phyloP scores from a whole-genome alignment of 2,329 filamentous ascomycete genomes.

The Fusarium subtropicale region DNA sequence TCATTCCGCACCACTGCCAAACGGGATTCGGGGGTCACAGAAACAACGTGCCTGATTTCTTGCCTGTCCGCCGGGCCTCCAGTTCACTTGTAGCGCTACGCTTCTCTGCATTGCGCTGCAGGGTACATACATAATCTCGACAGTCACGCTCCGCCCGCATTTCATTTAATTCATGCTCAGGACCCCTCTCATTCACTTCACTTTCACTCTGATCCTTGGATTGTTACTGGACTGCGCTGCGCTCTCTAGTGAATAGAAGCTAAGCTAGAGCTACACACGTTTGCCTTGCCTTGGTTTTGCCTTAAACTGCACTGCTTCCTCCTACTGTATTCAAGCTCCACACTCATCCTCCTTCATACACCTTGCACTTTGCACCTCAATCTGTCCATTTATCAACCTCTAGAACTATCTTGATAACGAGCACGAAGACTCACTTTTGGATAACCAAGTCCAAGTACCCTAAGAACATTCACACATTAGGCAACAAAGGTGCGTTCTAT shows the following conservation, averaged over 20 bases:
- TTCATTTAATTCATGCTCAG: slow-evolving; percentile 37
- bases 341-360: slow-evolving; percentile 29
- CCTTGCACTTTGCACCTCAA: slow-evolving; percentile 29
- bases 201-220: slow-evolving; percentile 25
- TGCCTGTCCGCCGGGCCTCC: slow-evolving; percentile 16
- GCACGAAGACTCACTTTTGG: slow-evolving; percentile 30
- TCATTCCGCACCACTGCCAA: slow-evolving; percentile 44
- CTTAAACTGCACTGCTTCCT: slow-evolving; percentile 31
- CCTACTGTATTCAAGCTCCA: slow-evolving; percentile 27
- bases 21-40: slow-evolving; percentile 37
- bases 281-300: slow-evolving; percentile 18
- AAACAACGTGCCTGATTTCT: slow-evolving; percentile 39
- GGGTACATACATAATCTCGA: slow-evolving; percentile 43
- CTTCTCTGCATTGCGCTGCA: slow-evolving; percentile 36
- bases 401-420: slow-evolving; percentile 35
- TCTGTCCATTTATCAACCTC: slow-evolving; percentile 23
- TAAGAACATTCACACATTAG: slow-evolving; percentile 3
- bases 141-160: slow-evolving; percentile 43
- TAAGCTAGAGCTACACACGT: slow-evolving; percentile 26
- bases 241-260: slow-evolving; percentile 36
- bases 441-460: slow-evolving; percentile 16
- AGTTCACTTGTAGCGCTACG: slow-evolving; percentile 21
- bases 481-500: slow-evolving; percentile 35
- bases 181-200: slow-evolving; percentile 30
- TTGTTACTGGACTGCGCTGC: slow-evolving; percentile 6